phyloP scores from a whole-genome alignment of 768 basidiomycete species.

The Hericium rajendrae region DNA sequence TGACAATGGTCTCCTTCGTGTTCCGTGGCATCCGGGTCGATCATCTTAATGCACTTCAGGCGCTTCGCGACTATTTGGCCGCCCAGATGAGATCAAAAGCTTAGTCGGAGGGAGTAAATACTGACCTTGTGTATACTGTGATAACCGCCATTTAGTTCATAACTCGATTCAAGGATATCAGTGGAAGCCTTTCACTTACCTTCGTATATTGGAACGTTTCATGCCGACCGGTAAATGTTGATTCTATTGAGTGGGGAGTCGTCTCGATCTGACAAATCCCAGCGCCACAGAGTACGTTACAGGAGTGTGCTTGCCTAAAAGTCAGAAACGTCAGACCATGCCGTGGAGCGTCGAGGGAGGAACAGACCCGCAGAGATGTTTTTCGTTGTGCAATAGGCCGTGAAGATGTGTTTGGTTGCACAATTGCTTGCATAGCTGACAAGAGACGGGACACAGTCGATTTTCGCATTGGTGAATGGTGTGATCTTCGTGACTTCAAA shows the following conservation, averaged over 20 bases:
- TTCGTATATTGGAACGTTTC: conserved; percentile 60
- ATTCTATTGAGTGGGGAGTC: conserved; percentile 47
- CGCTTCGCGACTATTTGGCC: conserved; percentile 34
- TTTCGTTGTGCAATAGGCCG: conserved; percentile 26
- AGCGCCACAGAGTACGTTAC: conserved; percentile 31
- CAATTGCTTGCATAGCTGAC: conserved; percentile 45
- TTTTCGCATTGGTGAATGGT: conserved; percentile 39
- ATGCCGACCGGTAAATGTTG: conserved; percentile 49
- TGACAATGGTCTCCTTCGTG: conserved; percentile 44
- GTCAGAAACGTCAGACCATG: background rate
- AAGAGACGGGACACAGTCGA: conserved; percentile 42
- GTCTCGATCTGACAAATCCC: conserved; percentile 58
- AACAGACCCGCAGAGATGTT: conserved; percentile 52
- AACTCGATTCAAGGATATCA: background rate
- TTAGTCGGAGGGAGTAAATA: background rate
- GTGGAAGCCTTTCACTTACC: conserved; percentile 21
- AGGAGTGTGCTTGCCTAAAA: conserved; percentile 42
- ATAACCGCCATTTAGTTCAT: background rate
- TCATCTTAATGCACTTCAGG: conserved; percentile 36
- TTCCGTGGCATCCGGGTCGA: conserved; percentile 31
- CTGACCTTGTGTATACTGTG: conserved; percentile 46
- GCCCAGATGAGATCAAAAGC: background rate
- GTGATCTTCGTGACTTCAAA: conserved; percentile 35
- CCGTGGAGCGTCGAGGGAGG: background rate
- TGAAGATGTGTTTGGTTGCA: conserved; percentile 45